Conservation (phyloP, 2,329 filamentous ascomycete species). For the Fusarium longipes region DNA sequence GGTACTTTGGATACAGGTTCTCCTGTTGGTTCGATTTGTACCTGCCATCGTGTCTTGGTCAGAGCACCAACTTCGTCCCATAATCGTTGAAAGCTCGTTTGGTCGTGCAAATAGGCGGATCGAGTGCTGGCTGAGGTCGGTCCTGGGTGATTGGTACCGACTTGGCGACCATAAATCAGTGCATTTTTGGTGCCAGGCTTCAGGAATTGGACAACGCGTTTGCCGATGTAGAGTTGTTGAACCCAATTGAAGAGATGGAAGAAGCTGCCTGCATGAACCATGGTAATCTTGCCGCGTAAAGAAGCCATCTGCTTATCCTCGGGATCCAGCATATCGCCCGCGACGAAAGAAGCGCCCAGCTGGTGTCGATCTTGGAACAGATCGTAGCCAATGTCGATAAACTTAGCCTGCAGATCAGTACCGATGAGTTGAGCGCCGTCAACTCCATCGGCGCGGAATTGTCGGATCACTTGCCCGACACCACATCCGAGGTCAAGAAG, state of each 20-base stretch:
- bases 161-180: slow-evolving; percentile 64
- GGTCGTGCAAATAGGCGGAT: slow-evolving; percentile 60
- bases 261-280: slow-evolving; percentile 62
- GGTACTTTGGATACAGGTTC: slow-evolving; percentile 42
- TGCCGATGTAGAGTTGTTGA: slow-evolving; percentile 59
- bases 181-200: slow-evolving; percentile 57
- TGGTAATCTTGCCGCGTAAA: slow-evolving; percentile 57
- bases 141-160: slow-evolving; percentile 53
- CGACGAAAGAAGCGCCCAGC: slow-evolving; percentile 61
- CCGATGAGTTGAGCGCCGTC: slow-evolving; percentile 61
- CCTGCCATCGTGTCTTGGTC: slow-evolving; percentile 62
- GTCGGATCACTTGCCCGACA: slow-evolving; percentile 62
- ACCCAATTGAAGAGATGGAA: slow-evolving; percentile 63
- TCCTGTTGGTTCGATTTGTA: slow-evolving; percentile 53
- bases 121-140: slow-evolving; percentile 32
- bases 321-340: slow-evolving; percentile 61
- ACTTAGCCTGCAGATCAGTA: slow-evolving; percentile 60
- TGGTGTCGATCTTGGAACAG: slow-evolving; percentile 69
- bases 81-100: slow-evolving; percentile 61
- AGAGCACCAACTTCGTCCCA: slow-evolving; percentile 64
- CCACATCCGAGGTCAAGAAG: slow-evolving; percentile 64
- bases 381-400: slow-evolving; percentile 70
- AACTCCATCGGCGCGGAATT: slow-evolving; percentile 63
- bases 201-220: slow-evolving; percentile 59
- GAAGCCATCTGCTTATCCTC: slow-evolving; percentile 51